Conservation (phyloP, 805 yeast species). For the Cyberlindnera sargentensis region DNA sequence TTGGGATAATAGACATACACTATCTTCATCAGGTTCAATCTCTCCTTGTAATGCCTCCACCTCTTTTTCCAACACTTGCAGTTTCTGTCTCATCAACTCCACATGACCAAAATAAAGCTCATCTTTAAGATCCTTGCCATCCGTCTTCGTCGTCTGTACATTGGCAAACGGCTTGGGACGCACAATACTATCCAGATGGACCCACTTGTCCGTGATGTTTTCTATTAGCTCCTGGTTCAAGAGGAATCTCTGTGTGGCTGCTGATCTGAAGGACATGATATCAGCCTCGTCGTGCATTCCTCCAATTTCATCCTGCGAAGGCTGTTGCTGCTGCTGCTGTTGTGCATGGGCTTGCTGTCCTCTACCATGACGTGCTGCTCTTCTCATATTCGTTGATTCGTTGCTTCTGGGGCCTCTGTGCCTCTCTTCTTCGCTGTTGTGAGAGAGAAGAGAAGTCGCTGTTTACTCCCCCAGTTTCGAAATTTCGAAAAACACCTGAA, state of each 20-base stretch:
- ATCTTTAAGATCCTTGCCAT: constrained; percentile 9
- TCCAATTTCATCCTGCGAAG: constrained; percentile 17
- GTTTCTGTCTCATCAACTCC: constrained; percentile 18
- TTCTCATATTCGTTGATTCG: too few species aligned
- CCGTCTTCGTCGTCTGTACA: constrained; percentile 12
- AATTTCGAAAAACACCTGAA: too few species aligned
- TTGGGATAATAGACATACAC: constrained; percentile 4
- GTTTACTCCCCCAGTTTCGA: too few species aligned
- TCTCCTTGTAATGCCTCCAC: constrained; percentile 9
- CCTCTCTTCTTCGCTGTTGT: neutral
- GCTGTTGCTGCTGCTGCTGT: constrained; percentile 8
- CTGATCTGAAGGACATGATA: constrained; percentile 40
- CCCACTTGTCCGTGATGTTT: constrained; percentile 37
- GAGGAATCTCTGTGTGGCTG: constrained; percentile 36
- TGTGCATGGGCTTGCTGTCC: neutral
- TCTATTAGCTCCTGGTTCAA: constrained; percentile 45
- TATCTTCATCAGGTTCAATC: neutral
- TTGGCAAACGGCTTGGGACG: constrained; percentile 30
- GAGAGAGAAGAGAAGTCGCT: too few species aligned
- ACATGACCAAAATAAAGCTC: constrained; percentile 22
- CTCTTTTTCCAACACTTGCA: constrained; percentile 13
- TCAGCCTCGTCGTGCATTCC: constrained; percentile 46
- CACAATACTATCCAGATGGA: constrained; percentile 38
- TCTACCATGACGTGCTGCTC: neutral
- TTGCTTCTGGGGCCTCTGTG: constrained; percentile 10